A percentile compares a stretch with the other conserved stretches of the same genome.
phyloP scores from a whole-genome alignment of 768 basidiomycete genomes.

The Russula griseocarnosa region DNA sequence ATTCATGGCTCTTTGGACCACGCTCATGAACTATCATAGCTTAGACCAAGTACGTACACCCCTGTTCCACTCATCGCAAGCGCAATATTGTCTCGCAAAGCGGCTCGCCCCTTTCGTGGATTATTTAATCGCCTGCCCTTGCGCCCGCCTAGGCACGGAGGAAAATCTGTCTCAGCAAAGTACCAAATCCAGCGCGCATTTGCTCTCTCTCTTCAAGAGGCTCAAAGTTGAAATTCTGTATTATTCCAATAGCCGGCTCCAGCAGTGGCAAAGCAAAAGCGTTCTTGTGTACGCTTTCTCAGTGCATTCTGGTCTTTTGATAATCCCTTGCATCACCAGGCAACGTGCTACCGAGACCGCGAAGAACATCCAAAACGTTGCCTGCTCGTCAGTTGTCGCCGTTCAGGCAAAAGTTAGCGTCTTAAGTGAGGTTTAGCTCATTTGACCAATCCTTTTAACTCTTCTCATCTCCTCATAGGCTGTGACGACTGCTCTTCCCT shows the following conservation, averaged over 20 bases:
- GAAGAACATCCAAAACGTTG: conserved; percentile 54
- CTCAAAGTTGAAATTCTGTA: conserved; percentile 58
- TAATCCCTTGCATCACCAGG: conserved; percentile 36
- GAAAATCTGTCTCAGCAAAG: conserved; percentile 49
- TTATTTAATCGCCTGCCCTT: conserved; percentile 54
- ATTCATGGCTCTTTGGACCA: no score
- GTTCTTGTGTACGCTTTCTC: conserved; percentile 52
- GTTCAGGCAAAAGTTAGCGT: conserved; percentile 55
- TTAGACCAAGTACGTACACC: conserved; percentile 60
- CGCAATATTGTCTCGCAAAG: conserved; percentile 37
- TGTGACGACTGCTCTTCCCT: conserved; percentile 49
- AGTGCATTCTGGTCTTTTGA: background rate
- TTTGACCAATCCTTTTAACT: background rate
- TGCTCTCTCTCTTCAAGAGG: conserved; percentile 57
- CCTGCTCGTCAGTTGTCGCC: conserved; percentile 51
- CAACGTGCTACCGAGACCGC: conserved; percentile 70
- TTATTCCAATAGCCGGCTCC: conserved; percentile 69
- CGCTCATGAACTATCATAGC: no score
- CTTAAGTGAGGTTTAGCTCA: conserved; percentile 45
- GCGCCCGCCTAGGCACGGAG: conserved; percentile 45
- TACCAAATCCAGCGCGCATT: conserved; percentile 78
- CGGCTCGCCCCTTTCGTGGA: conserved; percentile 72
- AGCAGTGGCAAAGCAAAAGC: conserved; percentile 63
- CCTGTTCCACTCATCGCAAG: conserved; percentile 3
- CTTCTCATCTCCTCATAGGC: conserved; percentile 36